phyloP scores from a whole-genome alignment of 1,284 basidiomycete species.

The Cystobasidiaceae sp. region DNA sequence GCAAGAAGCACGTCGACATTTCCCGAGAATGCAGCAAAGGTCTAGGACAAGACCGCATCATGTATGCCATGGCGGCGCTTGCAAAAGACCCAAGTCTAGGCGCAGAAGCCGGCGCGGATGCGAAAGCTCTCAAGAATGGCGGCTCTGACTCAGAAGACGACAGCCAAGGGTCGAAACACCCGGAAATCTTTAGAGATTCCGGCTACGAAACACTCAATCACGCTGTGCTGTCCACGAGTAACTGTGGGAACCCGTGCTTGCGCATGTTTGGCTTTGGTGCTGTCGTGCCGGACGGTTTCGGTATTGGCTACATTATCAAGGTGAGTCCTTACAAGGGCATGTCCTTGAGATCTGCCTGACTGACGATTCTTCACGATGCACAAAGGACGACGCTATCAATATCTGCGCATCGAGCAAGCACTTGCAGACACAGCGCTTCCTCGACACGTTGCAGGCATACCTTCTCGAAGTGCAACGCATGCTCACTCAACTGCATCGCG shows the following conservation, averaged over 20 bases:
- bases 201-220: slow-evolving; percentile 77
- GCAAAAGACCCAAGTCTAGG: slow-evolving; percentile 23
- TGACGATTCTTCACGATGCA: no score
- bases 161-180: slow-evolving; percentile 49
- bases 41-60: slow-evolving; percentile 71
- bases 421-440: slow-evolving; percentile 82
- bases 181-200: slow-evolving; percentile 79
- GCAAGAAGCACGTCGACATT: slow-evolving; percentile 76
- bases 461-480: slow-evolving; percentile 71
- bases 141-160: slow-evolving; percentile 14
- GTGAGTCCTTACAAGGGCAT: no score
- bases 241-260: slow-evolving; percentile 93
- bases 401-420: slow-evolving; percentile 91
- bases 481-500: slow-evolving; percentile 67
- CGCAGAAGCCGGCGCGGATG: slow-evolving; percentile 3
- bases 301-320: slow-evolving; percentile 86
- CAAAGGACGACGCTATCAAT: slow-evolving; percentile 45
- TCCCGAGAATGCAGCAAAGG: slow-evolving; percentile 84
- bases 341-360: no score
- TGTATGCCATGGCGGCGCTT: slow-evolving; percentile 33
- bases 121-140: slow-evolving; percentile 8
- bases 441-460: slow-evolving; percentile 79
- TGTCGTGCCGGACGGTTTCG: slow-evolving; percentile 63
- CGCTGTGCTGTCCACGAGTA: slow-evolving; percentile 83
- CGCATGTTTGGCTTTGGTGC: slow-evolving; percentile 85